These are phyloP conservation scores for Euryodendron excelsum DNA, from an alignment of 148 eudicot species.

Conservation along the genomic window DNA sequence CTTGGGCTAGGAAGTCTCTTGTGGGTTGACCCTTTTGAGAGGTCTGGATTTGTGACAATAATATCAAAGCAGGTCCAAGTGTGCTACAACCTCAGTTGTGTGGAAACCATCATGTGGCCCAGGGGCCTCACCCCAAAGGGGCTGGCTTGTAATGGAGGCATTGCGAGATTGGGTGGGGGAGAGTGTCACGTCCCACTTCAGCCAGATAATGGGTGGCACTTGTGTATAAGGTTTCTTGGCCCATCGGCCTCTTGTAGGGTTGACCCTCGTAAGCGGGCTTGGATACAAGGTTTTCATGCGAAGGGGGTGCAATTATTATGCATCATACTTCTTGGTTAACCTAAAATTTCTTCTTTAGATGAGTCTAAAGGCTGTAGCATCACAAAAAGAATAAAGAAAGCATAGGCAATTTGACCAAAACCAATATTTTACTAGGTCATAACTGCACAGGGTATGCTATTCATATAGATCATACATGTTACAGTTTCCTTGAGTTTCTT, in stretches of 20 bases:
- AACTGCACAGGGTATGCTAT: not conserved
- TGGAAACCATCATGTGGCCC: too few species aligned
- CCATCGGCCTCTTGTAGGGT: not conserved
- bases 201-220: not conserved
- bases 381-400: not conserved
- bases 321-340: not conserved
- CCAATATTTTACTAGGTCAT: not conserved
- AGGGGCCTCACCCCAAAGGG: too few species aligned
- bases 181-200: not conserved
- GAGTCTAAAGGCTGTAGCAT: not conserved
- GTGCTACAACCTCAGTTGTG: too few species aligned
- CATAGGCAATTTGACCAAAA: not conserved
- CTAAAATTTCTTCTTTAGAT: not conserved
- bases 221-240: not conserved
- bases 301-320: not conserved
- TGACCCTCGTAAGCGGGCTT: not conserved
- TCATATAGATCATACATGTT: not conserved
- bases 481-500: slow-evolving; percentile 3
- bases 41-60: too few species aligned
- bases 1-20: too few species aligned
- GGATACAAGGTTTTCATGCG: not conserved
- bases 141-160: too few species aligned
- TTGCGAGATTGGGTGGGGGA: too few species aligned
- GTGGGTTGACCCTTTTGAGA: too few species aligned
- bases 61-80: too few species aligned